Evolutionary conservation across 2,329 filamentous ascomycete species (phyloP).

Genomic region (Xylariaceae sp.): DNA sequence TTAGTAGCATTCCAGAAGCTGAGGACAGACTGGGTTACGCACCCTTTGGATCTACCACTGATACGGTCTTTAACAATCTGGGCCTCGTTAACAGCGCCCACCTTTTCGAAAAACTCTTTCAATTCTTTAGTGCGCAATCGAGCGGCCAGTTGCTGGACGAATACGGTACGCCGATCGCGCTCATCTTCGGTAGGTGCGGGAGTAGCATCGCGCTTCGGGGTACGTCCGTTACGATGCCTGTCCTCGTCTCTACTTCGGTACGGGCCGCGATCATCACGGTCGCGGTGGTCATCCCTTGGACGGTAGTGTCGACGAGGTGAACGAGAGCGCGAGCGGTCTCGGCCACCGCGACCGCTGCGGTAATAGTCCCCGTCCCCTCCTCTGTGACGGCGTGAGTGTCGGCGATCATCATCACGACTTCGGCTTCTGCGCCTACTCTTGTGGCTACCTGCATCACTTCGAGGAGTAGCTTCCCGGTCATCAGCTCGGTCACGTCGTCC

Average conservation of each 20-base stretch:
- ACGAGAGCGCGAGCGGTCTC: slow-evolving; percentile 65
- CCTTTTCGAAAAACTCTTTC: slow-evolving; percentile 91
- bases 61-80: slow-evolving; percentile 98
- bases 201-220: slow-evolving; percentile 48
- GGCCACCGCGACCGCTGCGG: slow-evolving; percentile 53
- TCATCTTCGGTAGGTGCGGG: slow-evolving; percentile 89
- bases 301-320: slow-evolving; percentile 62
- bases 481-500: slow-evolving; percentile 52
- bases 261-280: slow-evolving; percentile 47
- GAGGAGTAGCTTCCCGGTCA: slow-evolving; percentile 62
- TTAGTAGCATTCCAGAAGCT: slow-evolving; percentile 26
- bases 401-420: slow-evolving; percentile 71
- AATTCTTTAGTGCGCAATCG: slow-evolving; percentile 88
- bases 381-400: slow-evolving; percentile 69
- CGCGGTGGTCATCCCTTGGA: slow-evolving; percentile 52
- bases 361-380: slow-evolving; percentile 67
- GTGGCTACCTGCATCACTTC: slow-evolving; percentile 73
- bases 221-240: slow-evolving; percentile 35
- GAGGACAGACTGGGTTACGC: slow-evolving; percentile 35
- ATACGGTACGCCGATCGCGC: slow-evolving; percentile 92
- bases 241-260: slow-evolving; percentile 54
- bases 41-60: slow-evolving; percentile 97
- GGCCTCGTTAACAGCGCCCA: slow-evolving; percentile 90
- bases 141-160: slow-evolving; percentile 95
- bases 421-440: slow-evolving; percentile 77